A percentile compares a stretch with the other conserved stretches of the same genome.
Conservation (phyloP, 805 yeast species). For the Yarrowia deformans region DNA sequence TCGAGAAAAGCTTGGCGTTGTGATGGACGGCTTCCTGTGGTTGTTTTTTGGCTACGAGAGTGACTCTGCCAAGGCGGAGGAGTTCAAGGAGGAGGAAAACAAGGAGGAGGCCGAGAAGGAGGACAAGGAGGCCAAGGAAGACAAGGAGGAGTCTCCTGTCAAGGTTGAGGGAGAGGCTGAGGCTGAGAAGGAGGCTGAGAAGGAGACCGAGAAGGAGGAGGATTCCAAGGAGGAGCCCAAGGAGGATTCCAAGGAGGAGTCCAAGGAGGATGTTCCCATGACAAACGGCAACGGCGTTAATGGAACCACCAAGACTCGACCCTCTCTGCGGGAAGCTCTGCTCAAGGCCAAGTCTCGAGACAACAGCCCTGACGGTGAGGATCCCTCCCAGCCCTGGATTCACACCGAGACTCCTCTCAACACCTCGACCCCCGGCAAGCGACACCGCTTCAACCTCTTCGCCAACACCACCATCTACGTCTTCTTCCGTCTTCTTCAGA, state of each 20-base stretch:
- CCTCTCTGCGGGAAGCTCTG: conserved; percentile 10
- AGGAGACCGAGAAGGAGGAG: not conserved
- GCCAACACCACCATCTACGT: conserved; percentile 89
- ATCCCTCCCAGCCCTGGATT: conserved; percentile 52
- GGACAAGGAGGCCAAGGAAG: not conserved
- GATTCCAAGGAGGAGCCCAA: conserved; percentile 13
- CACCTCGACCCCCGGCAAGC: conserved; percentile 41
- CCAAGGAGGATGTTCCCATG: conserved; percentile 1
- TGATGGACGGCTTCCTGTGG: conserved; percentile 72
- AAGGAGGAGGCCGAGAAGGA: not conserved
- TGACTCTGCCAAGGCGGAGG: conserved; percentile 1
- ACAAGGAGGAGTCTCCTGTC: conserved; percentile 5
- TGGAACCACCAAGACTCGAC: not conserved
- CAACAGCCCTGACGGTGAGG: conserved; percentile 35
- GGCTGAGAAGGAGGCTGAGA: conserved; percentile 7
- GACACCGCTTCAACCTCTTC: conserved; percentile 74
- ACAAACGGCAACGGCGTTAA: conserved; percentile 1
- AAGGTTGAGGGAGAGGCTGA: conserved; percentile 16
- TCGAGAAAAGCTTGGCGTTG: conserved; percentile 74
- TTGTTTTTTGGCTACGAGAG: conserved; percentile 62
- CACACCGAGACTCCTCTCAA: conserved; percentile 52
- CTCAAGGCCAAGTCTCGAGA: conserved; percentile 37
- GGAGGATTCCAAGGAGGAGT: conserved; percentile 1
- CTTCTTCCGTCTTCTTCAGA: conserved; percentile 84
- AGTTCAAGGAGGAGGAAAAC: conserved; percentile 10